phyloP scores from a whole-genome alignment of 2,329 filamentous ascomycete genomes.

The Colletotrichum tofieldiae region DNA sequence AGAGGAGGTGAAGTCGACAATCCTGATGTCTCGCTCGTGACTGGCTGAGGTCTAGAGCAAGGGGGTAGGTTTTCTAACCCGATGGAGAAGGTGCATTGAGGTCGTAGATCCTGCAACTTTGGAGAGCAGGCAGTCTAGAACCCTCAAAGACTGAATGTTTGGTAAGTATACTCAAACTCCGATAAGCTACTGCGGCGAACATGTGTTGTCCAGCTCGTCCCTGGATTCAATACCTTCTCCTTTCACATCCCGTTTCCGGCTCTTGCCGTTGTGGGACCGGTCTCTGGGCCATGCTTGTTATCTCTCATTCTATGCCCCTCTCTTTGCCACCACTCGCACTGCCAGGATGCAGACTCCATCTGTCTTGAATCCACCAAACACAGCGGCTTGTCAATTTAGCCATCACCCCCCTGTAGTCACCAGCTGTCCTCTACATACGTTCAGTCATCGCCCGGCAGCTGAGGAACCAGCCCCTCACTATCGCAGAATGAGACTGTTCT shows the following conservation, averaged over 20 bases:
- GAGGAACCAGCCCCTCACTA: no score
- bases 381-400: not conserved
- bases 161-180: not conserved
- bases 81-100: conserved; percentile 23
- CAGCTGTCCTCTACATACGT: not conserved
- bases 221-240: not conserved
- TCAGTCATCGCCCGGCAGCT: not conserved
- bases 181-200: not conserved
- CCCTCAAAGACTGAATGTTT: not conserved
- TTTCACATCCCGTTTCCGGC: not conserved
- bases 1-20: conserved; percentile 7
- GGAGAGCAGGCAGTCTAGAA: not conserved
- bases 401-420: not conserved
- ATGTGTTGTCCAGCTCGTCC: not conserved
- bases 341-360: not conserved
- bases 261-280: not conserved
- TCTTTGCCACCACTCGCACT: not conserved
- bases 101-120: not conserved
- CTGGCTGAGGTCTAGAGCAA: not conserved
- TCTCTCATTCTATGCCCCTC: not conserved
- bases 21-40: not conserved
- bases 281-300: not conserved
- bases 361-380: not conserved
- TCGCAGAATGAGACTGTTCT: not conserved
- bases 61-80: conserved; percentile 5